These are phyloP conservation scores for Chaetomiaceae sp. DNA, from an alignment of 2,329 filamentous ascomycete species.

Conservation along the genomic window DNA sequence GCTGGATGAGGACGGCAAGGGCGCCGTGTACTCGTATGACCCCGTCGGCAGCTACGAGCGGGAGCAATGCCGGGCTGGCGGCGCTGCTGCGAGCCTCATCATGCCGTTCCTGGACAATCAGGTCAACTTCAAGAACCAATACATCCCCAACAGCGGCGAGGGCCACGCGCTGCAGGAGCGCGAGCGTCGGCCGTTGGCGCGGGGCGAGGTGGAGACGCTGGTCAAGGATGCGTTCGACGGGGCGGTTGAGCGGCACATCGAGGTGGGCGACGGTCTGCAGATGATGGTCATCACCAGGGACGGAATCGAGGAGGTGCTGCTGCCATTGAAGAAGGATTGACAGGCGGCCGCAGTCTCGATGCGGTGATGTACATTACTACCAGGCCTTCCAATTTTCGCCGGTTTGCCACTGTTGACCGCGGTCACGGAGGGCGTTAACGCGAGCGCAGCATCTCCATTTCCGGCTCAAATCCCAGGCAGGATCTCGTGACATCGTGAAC, in stretches of 20 bases:
- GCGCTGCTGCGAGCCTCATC: slow-evolving; percentile 87
- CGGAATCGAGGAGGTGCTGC: slow-evolving; percentile 79
- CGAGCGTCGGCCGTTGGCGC: slow-evolving; percentile 62
- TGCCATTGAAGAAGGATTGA: slow-evolving; percentile 86
- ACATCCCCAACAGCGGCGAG: slow-evolving; percentile 75
- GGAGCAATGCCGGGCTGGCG: slow-evolving; percentile 90
- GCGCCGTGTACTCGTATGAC: slow-evolving; percentile 94
- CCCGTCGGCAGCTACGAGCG: slow-evolving; percentile 96
- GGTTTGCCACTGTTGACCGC: too few species aligned
- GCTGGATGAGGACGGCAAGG: slow-evolving; percentile 88
- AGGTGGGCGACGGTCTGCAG: slow-evolving; percentile 94
- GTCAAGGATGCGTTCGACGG: slow-evolving; percentile 98
- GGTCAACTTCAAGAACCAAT: slow-evolving; percentile 99
- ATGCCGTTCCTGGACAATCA: slow-evolving; percentile 99
- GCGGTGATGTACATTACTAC: slow-evolving; percentile 5
- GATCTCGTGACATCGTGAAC: too few species aligned
- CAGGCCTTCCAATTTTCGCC: too few species aligned
- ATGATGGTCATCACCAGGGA: slow-evolving; percentile 87
- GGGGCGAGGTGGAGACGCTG: slow-evolving; percentile 70
- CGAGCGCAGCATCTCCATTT: too few species aligned
- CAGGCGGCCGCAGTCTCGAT: not conserved
- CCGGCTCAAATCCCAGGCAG: too few species aligned
- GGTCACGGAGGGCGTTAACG: too few species aligned
- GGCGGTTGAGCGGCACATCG: slow-evolving; percentile 96
- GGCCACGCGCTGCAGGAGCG: slow-evolving; percentile 75